Base-by-base conservation (phyloP, 352 stramenopile genomes). In the Pythium diclinum region DNA sequence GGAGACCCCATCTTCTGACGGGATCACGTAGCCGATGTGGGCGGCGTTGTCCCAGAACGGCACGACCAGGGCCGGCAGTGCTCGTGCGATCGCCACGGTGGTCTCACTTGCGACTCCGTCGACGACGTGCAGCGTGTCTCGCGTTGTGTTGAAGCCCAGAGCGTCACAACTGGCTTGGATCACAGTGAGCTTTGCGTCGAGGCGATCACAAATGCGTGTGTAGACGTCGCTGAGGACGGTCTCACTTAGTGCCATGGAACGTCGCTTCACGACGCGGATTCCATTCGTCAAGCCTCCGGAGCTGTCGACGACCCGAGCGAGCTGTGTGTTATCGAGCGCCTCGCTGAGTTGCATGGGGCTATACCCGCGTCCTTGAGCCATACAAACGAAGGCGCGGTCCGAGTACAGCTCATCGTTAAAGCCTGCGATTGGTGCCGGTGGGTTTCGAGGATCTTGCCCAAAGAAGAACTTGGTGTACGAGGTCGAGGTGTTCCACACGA, bases 321-420 rank as follows among this genome's bases (percentile, higher is more conserved):
- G 44, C 56, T 57, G 25, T 28, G 25, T 54, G 1, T 49, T 7
- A n/a, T 67, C 48, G 5, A 80, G 56, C 4, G 66, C 73, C 47
- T 67, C 9, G 16, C 55, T 64, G 5, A 77, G 63, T 10, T 84
- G 68, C 14, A 76, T 64, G 0, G 79, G 70, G 13, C 67, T 56
- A 59, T 76, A 88, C 0, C 46, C 30, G 1, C 52, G 53, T 1
- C 70, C 71, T 9, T 73, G 56, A 2, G 60, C 34, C 2, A 73
- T 55, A 30, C 79, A 88, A 0, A 76, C 68, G 14, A 85, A 54
- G 6, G 64, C 62, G 1, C 77, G 79, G 54, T 85, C 79, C 5
- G 67, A 53, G 54, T 78, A 86, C 4, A 72, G 77, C 19, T 77
- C 64, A 36, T 88, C 79, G 56, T 82, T 88, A 0, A 46, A 54